These are phyloP conservation scores for Neopestalotiopsis sp. DNA, from an alignment of 2,329 filamentous ascomycete genomes.

Conservation along the genomic window DNA sequence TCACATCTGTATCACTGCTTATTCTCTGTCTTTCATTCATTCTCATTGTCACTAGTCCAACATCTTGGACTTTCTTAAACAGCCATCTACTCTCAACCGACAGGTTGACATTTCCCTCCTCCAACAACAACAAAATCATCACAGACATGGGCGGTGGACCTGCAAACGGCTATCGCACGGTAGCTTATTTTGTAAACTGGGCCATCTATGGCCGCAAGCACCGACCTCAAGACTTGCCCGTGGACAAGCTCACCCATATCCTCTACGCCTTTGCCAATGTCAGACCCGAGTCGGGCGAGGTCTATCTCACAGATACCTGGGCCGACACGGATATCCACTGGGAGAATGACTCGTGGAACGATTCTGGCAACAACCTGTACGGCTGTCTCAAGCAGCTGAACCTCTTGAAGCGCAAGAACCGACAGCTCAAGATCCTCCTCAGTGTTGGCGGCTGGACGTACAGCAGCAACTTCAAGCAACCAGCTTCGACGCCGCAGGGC, in stretches of 20 bases:
- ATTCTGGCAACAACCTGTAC: conserved; percentile 80
- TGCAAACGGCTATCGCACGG: conserved; percentile 62
- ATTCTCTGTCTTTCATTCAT: conserved; percentile 12
- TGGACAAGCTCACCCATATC: conserved; percentile 83
- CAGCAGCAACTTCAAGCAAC: conserved; percentile 78
- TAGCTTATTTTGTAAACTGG: conserved; percentile 81
- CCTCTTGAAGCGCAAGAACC: conserved; percentile 80
- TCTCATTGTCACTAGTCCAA: conserved; percentile 13
- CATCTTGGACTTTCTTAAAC: not conserved
- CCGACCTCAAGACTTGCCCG: conserved; percentile 82
- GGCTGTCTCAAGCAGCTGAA: conserved; percentile 90
- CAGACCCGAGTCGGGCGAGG: conserved; percentile 78
- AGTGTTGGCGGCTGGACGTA: conserved; percentile 96
- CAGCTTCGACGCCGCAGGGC: conserved; percentile 73
- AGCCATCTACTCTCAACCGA: not conserved
- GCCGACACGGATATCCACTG: conserved; percentile 76
- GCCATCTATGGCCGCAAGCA: conserved; percentile 88
- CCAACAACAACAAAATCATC: not conserved
- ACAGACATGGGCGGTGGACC: conserved; percentile 50
- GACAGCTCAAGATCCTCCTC: conserved; percentile 83
- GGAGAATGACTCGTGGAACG: conserved; percentile 73
- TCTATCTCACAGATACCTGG: conserved; percentile 71
- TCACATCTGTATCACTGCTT: conserved; percentile 10
- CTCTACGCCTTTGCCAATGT: conserved; percentile 93
- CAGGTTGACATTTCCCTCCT: not conserved